Evolutionary conservation across 768 basidiomycete species (phyloP), one percentile per base, ranked within the genome.

Genomic region (Sarcodon sp.): DNA sequence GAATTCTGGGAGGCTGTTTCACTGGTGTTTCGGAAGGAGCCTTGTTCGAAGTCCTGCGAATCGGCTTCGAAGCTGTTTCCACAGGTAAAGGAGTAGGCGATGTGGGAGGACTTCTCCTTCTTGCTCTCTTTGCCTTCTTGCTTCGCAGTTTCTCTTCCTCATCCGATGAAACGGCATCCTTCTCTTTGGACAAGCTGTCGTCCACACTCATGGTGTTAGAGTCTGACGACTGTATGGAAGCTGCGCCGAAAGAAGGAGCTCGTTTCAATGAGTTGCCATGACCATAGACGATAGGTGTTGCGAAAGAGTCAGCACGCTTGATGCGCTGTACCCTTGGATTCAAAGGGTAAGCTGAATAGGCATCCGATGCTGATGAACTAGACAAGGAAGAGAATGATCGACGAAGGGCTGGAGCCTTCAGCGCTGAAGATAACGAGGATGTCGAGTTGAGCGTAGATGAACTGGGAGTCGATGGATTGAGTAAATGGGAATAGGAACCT

Each of bases 121-220:
- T 65, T 46, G 70, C 64, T 63, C 80, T 85, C 73, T 87, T 87
- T 18, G 70, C 79, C 34, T 68, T 69, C 52, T 68, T 69, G 36
- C 68, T 71, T 35, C 83, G 73, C 18, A 70, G 55, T 60, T 78
- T 80, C 64, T 87, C 83, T 57, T 87, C 85, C 53, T 87, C 85
- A 56, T 87, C 85, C 15, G 80, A 83, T 10, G 84, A 83, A 12
- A 57, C 59, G 32, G 51, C 54, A 43, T 59, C 55, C 16, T 57
- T 56, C 32, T 52, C 51, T 45, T 53, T 55, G 12, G 57, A 56
- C 13, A 8, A 15, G 18, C 54, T 57, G 43, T 49, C 50, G 47
- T 61, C 57, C 35, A 59, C 53, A 44, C 59, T 60, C 60, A 61
- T 60, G 12, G 50, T 50, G 47, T 21, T 48, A 41, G 59, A 53